These are phyloP conservation scores for Xylaria sp. DNA, from an alignment of 2,329 filamentous ascomycete genomes.

Conservation along the genomic window DNA sequence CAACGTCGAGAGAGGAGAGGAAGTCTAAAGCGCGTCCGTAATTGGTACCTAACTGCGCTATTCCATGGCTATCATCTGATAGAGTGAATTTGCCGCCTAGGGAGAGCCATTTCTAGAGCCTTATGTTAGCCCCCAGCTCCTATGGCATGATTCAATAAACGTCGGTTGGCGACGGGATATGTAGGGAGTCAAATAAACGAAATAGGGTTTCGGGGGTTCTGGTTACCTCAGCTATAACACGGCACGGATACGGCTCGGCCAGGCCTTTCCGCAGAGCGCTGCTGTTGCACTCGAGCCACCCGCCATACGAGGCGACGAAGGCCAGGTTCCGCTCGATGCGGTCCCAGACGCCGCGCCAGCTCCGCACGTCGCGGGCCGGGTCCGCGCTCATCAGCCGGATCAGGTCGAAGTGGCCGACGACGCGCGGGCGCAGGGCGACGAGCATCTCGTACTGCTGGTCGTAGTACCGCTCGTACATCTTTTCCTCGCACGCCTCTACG, in stretches of 20 bases:
- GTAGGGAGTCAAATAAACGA: neutral
- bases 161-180: neutral
- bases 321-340: conserved; percentile 75
- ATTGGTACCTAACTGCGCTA: conserved; percentile 85
- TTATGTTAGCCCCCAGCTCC: neutral
- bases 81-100: conserved; percentile 84
- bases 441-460: conserved; percentile 88
- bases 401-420: conserved; percentile 95
- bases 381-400: conserved; percentile 79
- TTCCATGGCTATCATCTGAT: conserved; percentile 92
- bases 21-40: conserved; percentile 75
- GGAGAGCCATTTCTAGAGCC: conserved; percentile 67
- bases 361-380: conserved; percentile 64
- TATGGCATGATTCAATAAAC: neutral
- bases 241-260: conserved; percentile 84
- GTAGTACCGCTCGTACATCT: conserved; percentile 84
- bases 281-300: conserved; percentile 88
- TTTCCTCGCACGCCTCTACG: conserved; percentile 70
- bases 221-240: conserved; percentile 75
- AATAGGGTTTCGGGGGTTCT: neutral
- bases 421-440: conserved; percentile 67
- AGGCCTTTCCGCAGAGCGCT: conserved; percentile 88
- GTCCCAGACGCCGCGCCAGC: conserved; percentile 72
- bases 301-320: conserved; percentile 73
- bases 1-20: conserved; percentile 68